Base-by-base conservation (phyloP, 208 protist species). In the Leishmania martiniquensis region DNA sequence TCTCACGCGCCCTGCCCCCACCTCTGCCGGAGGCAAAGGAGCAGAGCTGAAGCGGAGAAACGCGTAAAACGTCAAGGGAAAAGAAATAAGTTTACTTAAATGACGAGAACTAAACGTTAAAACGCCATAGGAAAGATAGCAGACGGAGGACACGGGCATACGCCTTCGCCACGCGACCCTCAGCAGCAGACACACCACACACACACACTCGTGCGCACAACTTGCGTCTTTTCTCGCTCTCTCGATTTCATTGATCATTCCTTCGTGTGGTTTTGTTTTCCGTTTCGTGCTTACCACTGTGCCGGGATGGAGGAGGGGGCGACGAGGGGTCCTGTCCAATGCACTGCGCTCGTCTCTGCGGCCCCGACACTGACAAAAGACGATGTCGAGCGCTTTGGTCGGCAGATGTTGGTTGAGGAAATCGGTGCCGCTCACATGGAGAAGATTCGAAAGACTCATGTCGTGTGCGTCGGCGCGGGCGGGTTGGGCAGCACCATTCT, bases 381-480 rank as follows among this genome's bases (percentile, higher is more conserved):
- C 1, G 90, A 94, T 39, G 84, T 98, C 32, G 93, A 97, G 83
- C 90, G 94, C 22, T 98, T 95, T 75, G 96, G 93, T 0, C 84
- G 94, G 32, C 96, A 98, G 73, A 95, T 98, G 59, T 85, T 98
- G 44, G 85, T 95, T 25, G 91, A 96, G 34, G 93, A 92, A 32
- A 92, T 98, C 63, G 93, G 92, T 44, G 88, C 94, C 0, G 77
- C 54, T 4, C 92, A 95, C 22, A 96, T 95, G 91, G 82, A 72
- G 15, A 65, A 85, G 20, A 91, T 99, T 68, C 81, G 84, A 0
- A 74, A 62, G 1, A 81, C 75, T 15, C 83, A 76, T 20, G 94
- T 99, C 0, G 83, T 98, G 1, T 92, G 98, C 57, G 86, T 99
- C 13, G 98, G 98, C 17, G 89, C 93, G 0, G 98, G 98, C 15